Evolutionary conservation across 1,139 yeast genomes (phyloP).

Genomic region (Blastobotrys elegans): DNA sequence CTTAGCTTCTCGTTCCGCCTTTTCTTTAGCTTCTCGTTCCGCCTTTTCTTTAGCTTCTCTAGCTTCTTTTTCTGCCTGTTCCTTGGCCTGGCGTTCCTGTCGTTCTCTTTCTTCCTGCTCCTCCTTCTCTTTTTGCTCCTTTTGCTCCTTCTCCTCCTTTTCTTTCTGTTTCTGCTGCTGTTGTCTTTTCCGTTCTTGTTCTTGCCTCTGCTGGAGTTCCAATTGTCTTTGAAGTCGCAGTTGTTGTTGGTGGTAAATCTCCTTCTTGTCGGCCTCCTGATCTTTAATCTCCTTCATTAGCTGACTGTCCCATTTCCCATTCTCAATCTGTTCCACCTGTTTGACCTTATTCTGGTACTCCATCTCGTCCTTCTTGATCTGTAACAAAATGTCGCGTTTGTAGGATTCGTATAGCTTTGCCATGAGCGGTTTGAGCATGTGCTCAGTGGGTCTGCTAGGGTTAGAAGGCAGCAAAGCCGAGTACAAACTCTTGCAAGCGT

Average conservation of each 20-base stretch:
- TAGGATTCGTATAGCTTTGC: constrained; percentile 30
- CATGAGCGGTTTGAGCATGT: constrained; percentile 27
- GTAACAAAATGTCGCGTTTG: constrained; percentile 26
- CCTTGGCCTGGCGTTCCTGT: background rate
- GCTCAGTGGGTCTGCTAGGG: constrained; percentile 25
- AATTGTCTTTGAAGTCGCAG: constrained; percentile 23
- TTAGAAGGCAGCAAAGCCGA: constrained; percentile 26
- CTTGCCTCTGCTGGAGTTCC: constrained; percentile 26
- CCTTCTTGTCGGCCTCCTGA: constrained; percentile 18
- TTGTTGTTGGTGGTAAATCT: constrained; percentile 22
- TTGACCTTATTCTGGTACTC: constrained; percentile 28
- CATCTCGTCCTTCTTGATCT: constrained; percentile 34
- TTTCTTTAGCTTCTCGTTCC: background rate
- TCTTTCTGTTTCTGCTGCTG: constrained; percentile 14
- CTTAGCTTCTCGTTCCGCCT: background rate
- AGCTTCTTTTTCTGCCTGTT: constrained; percentile 8
- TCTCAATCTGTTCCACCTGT: constrained; percentile 35
- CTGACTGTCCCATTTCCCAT: constrained; percentile 35
- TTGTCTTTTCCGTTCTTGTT: constrained; percentile 22
- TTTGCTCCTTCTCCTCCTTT: constrained; percentile 6
- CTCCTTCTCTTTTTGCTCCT: background rate
- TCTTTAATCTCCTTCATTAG: constrained; percentile 24
- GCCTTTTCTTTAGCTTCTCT: background rate
- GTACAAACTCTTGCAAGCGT: constrained; percentile 28
- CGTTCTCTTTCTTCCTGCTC: background rate